A percentile compares a stretch with the other conserved stretches of the same genome.
phyloP scores from a whole-genome alignment of 225 moss, liverwort and hornwort species.

The Ulota crispa region DNA sequence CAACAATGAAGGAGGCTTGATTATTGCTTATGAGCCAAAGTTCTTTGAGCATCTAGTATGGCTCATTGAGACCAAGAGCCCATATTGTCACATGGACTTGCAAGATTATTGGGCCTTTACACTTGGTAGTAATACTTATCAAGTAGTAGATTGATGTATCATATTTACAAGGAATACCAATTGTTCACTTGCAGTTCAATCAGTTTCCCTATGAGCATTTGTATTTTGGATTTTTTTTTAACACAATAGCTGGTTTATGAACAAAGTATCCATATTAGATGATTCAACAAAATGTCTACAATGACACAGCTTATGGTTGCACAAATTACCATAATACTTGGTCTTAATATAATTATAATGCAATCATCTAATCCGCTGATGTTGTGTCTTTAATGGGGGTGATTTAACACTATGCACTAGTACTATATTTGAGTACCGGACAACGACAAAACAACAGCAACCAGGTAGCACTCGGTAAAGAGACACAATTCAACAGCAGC shows the following conservation, averaged over 20 bases:
- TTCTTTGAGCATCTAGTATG: not conserved
- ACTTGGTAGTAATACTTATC: not conserved
- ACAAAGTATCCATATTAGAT: not conserved
- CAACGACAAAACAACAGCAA: no score
- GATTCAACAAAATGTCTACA: no score
- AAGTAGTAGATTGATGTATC: not conserved
- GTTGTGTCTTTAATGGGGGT: no score
- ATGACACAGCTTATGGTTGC: not conserved
- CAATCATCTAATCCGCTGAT: no score
- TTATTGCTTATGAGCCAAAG: conserved; percentile 52
- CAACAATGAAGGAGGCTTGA: conserved; percentile 57
- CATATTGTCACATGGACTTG: not conserved
- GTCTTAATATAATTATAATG: no score
- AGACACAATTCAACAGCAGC: not conserved
- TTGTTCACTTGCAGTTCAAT: not conserved
- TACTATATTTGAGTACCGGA: no score
- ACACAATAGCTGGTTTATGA: not conserved
- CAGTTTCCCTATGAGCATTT: conserved; percentile 28
- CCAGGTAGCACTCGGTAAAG: no score
- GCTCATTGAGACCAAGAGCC: not conserved
- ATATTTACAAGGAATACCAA: not conserved
- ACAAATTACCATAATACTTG: no score
- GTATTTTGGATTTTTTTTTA: not conserved
- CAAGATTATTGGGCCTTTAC: not conserved
- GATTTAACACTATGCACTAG: no score